Base-by-base conservation (phyloP, 1,284 basidiomycete species). In the Entoloma clypeatum region DNA sequence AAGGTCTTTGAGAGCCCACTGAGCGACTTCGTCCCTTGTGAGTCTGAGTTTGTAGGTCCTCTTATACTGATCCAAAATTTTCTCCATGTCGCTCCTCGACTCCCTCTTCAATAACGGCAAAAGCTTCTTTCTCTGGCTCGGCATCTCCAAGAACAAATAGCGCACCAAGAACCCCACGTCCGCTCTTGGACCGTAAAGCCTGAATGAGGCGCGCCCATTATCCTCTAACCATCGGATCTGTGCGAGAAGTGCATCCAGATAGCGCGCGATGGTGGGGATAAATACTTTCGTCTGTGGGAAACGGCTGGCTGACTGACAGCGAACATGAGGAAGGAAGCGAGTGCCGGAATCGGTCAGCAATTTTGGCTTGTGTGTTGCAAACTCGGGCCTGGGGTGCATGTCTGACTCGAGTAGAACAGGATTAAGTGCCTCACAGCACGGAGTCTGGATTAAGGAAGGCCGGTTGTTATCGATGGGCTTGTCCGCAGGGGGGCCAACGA, bases 191-290 rank as follows among this genome's bases (percentile, higher is more conserved):
- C 43, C 38, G 30, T 32, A 44, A 36, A 24, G n/a, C n/a, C n/a
- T n/a, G n/a, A n/a, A n/a, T 38, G 32, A 36, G 16, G 27, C 28
- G 40, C 42, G 25, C 24, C 39, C 44, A 45, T 45, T 45, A 36
- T 36, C 44, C 30, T 45, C 30, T 37, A 45, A 41, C 39, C 43
- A 45, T 45, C 27, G 33, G 30, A 25, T 26, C 41, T 45, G 43
- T 35, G 43, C 39, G 38, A 45, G 29, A 45, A 45, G 43, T 36
- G 43, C 43, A 45, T 45, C 43, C 32, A 45, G 43, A 45, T 45
- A 34, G 21, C 19, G 32, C 32, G 32, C 21, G 32, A 34, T 34
- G 32, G 21, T 34, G 25, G 21, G 32, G 17, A 34, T 34, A 34
- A 23, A 34, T 34, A 34, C 32, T 34, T 34, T 34, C 21, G 32